phyloP scores from a whole-genome alignment of 371 early-diverging fungal genomes.

The Mortierella sp. region DNA sequence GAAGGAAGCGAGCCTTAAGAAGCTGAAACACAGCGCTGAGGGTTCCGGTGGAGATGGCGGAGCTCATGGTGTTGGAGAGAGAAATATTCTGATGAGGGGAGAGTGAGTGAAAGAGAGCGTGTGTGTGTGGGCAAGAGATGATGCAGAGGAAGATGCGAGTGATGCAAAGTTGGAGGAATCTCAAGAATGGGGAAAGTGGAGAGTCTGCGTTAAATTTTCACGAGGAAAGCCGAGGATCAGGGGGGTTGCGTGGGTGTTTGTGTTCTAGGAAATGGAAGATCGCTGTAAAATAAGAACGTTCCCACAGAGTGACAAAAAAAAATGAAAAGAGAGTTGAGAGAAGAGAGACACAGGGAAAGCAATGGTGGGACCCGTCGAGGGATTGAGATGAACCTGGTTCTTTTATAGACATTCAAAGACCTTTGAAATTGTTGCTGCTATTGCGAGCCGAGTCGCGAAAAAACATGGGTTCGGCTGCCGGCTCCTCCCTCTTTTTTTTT shows the following conservation, averaged over 20 bases:
- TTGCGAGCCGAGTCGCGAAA: no score
- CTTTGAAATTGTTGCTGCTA: no score
- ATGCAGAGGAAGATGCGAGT: constrained; percentile 11
- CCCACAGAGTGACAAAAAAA: neutral
- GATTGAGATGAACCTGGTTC: no score
- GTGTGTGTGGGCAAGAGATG: neutral
- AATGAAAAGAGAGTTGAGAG: neutral
- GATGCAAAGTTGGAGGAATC: neutral
- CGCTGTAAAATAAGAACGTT: no score
- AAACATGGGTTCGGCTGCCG: no score
- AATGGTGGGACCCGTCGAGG: neutral
- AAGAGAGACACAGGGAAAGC: neutral
- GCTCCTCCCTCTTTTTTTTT: no score
- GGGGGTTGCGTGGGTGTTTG: no score
- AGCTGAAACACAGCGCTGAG: constrained; percentile 14
- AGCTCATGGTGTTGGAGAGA: constrained; percentile 4
- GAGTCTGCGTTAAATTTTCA: no score
- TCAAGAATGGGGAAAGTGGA: neutral
- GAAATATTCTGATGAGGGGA: no score
- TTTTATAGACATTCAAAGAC: no score
- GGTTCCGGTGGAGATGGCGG: constrained; percentile 9
- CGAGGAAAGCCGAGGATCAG: no score
- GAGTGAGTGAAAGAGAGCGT: neutral
- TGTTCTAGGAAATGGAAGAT: no score
- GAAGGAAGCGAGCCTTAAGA: constrained; percentile 33